These are phyloP conservation scores for Berberis vulgaris DNA, from an alignment of 164 flowering plant species.

Conservation along the genomic window DNA sequence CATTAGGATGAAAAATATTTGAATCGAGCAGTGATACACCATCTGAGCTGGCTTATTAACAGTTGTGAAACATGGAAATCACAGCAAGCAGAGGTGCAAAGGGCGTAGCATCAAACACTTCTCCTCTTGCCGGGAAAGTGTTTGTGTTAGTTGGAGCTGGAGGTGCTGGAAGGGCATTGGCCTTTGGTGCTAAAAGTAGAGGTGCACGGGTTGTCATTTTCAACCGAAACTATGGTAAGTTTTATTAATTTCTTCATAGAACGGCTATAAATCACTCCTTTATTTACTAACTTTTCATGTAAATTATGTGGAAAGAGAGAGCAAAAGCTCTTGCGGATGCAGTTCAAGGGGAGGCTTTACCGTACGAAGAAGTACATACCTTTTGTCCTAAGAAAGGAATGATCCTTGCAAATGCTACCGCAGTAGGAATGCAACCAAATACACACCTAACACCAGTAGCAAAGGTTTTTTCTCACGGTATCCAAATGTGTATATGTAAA, in stretches of 20 bases:
- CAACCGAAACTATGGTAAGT: conserved; percentile 41
- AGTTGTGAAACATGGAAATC: conserved; percentile 5
- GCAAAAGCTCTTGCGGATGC: conserved; percentile 39
- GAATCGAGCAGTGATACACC: background rate
- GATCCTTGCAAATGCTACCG: conserved; percentile 54
- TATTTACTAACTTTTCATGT: conserved; percentile 1
- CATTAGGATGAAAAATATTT: background rate
- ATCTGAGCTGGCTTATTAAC: conserved; percentile 7
- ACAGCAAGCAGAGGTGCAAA: conserved; percentile 15
- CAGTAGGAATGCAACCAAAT: conserved; percentile 56
- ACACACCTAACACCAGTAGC: conserved; percentile 34
- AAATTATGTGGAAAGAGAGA: conserved; percentile 21
- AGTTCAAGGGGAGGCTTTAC: conserved; percentile 42
- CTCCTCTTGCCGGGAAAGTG: conserved; percentile 39
- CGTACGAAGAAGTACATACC: conserved; percentile 14
- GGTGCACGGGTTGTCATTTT: conserved; percentile 44
- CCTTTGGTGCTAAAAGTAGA: conserved; percentile 58
- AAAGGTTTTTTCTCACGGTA: conserved; percentile 26
- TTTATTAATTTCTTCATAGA: background rate
- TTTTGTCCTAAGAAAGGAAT: conserved; percentile 40
- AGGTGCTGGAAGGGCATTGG: conserved; percentile 68
- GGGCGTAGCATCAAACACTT: conserved; percentile 13
- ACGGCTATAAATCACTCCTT: background rate
- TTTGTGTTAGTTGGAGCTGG: conserved; percentile 71
- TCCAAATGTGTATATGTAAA: background rate